phyloP scores from a whole-genome alignment of 1,139 yeast genomes.

The Yamadazyma oceani region DNA sequence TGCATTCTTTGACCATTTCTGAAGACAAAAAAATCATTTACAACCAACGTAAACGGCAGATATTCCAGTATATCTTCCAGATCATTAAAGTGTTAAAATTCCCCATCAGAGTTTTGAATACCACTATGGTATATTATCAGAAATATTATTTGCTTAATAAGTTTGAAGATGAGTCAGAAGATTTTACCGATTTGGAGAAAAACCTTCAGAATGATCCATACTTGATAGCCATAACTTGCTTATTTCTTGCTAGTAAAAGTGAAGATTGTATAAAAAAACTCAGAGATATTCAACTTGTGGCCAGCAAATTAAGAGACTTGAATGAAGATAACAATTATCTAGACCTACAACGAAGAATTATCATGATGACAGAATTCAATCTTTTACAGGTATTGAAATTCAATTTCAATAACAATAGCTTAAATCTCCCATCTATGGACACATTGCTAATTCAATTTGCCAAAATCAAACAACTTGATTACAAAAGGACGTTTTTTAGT shows the following conservation, averaged over 20 bases:
- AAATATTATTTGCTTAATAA: conserved; percentile 64
- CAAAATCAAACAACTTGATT: conserved; percentile 51
- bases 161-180: conserved; percentile 42
- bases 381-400: conserved; percentile 73
- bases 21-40: conserved; percentile 48
- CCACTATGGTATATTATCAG: conserved; percentile 72
- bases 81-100: conserved; percentile 55
- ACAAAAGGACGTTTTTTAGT: conserved; percentile 51
- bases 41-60: conserved; percentile 52
- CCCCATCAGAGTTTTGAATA: conserved; percentile 65
- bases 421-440: conserved; percentile 54
- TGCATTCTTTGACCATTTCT: conserved; percentile 53
- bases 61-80: conserved; percentile 55
- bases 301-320: conserved; percentile 41
- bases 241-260: conserved; percentile 79
- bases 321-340: conserved; percentile 26
- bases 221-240: conserved; percentile 68
- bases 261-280: conserved; percentile 88
- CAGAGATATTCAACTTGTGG: conserved; percentile 53
- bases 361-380: conserved; percentile 64
- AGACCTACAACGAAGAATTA: conserved; percentile 53
- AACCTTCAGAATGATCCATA: conserved; percentile 39
- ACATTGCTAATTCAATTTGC: conserved; percentile 67
- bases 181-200: conserved; percentile 18
- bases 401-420: conserved; percentile 62